Base-by-base conservation (phyloP, 2,329 filamentous ascomycete genomes). In the Talaromyces sp. region DNA sequence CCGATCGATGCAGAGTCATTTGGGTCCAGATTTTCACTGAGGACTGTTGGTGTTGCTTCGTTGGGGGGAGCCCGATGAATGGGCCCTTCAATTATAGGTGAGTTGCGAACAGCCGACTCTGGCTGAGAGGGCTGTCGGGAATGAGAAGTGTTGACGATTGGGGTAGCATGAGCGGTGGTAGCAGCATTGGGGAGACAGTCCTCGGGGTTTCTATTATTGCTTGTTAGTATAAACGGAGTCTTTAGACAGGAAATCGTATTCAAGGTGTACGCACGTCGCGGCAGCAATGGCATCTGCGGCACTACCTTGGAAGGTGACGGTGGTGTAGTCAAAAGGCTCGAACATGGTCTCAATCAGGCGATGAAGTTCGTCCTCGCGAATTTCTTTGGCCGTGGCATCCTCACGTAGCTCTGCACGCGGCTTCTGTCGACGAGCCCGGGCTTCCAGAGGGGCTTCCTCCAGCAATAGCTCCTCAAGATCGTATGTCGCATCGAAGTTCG, bases 401-500 rank as follows among this genome's bases (percentile, higher is more conserved):
- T 96, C 91, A 73, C 94, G 93, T 68, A 99, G 78, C 61, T 90
- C 87, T 60, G 96, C 92, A 57, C 94, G 83, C 2, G 94, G 94
- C 73, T 97, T 97, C 72, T 97, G 94, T 68, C 93, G 86, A 62
- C 94, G 84, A 46, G 94, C 91, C 66, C 94, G 83, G 50, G 94
- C 94, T 73, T 99, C 94, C 4, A 99, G 77, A 1, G 94, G 94
- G 11, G 94, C 94, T 70, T 99, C 94, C 73, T 99, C 94, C 40
- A 99, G 75, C 2, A 99, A 76, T 17, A 99, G 74, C 71, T 99
- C 94, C 70, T 99, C 94, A 46, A 99, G 77, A 72, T 99, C 94
- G 69, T 99, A 97, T 0, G 94, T 99, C 4, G 94, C 94, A 73
- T 99, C 94, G 62, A 99, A 99, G 71, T 99, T 99, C 3, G 94